Conservation (phyloP, 2,329 filamentous ascomycete genomes). For the Cordyceps fumosorosea region DNA sequence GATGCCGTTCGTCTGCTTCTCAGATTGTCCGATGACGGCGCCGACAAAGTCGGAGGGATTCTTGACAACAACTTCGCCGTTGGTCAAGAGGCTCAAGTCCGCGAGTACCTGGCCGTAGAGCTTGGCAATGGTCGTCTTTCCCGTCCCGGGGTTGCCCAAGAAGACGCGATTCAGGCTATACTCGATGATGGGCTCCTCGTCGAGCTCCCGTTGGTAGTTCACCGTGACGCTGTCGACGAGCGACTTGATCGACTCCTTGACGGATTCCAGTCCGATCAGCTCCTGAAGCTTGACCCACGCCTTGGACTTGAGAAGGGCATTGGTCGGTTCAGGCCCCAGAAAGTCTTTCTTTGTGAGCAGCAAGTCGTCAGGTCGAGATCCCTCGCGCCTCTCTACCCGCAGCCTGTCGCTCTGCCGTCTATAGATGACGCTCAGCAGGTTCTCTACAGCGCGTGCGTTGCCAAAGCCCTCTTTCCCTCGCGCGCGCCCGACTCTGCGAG, state of each 20-base stretch:
- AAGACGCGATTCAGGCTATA: constrained; percentile 64
- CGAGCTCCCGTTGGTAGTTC: constrained; percentile 62
- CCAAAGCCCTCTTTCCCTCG: constrained; percentile 63
- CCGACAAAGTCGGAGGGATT: constrained; percentile 71
- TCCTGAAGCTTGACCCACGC: constrained; percentile 53
- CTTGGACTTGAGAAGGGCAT: constrained; percentile 41
- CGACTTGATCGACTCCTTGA: constrained; percentile 54
- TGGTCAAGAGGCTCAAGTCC: constrained; percentile 60
- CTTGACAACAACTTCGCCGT: constrained; percentile 65
- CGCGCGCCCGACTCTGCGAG: constrained; percentile 53
- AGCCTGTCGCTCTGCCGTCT: constrained; percentile 55
- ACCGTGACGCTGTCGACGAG: constrained; percentile 54
- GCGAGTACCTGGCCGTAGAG: constrained; percentile 63
- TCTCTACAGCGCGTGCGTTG: constrained; percentile 65
- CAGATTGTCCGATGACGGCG: constrained; percentile 55
- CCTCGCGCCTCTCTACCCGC: constrained; percentile 34
- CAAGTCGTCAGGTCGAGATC: constrained; percentile 46
- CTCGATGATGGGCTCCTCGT: constrained; percentile 51
- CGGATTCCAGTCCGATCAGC: constrained; percentile 52
- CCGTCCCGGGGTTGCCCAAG: constrained; percentile 65
- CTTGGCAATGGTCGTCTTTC: constrained; percentile 70
- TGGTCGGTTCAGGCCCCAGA: constrained; percentile 60
- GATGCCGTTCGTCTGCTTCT: constrained; percentile 66
- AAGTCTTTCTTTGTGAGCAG: constrained; percentile 60
- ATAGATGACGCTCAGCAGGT: constrained; percentile 46